Conservation (phyloP, 768 basidiomycete genomes). For the Dendrothele bispora region DNA sequence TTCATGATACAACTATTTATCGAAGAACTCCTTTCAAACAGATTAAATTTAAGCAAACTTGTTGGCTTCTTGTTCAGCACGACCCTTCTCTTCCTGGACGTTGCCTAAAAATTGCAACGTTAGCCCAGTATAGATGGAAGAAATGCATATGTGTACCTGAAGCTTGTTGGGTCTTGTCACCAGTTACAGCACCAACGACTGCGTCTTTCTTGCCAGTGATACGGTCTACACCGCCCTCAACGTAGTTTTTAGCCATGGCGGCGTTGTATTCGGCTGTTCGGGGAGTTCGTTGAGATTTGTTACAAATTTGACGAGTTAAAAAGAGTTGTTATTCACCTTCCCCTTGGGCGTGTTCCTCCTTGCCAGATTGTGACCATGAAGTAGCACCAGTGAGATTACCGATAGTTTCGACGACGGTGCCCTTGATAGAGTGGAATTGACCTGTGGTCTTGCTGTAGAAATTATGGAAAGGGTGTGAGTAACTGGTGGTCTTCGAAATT, state of each 20-base stretch:
- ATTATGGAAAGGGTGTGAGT: neutral
- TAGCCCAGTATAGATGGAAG: neutral
- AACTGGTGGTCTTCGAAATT: too few species aligned
- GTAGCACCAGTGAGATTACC: slow-evolving; percentile 29
- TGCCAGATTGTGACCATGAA: slow-evolving; percentile 27
- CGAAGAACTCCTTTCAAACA: too few species aligned
- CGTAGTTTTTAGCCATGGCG: slow-evolving; percentile 50
- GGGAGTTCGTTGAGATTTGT: too few species aligned
- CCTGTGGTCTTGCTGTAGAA: neutral
- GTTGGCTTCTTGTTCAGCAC: slow-evolving; percentile 54
- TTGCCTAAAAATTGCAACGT: slow-evolving; percentile 42
- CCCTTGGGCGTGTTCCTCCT: slow-evolving; percentile 31
- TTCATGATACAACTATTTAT: too few species aligned
- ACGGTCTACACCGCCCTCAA: slow-evolving; percentile 46
- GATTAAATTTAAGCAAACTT: slow-evolving; percentile 28
- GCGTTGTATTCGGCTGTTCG: slow-evolving; percentile 1
- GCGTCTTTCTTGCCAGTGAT: slow-evolving; percentile 51
- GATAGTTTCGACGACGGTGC: slow-evolving; percentile 17
- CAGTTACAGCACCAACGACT: slow-evolving; percentile 51
- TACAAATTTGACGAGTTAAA: too few species aligned
- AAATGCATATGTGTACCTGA: slow-evolving; percentile 35
- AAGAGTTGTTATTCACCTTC: too few species aligned
- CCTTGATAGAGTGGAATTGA: slow-evolving; percentile 12
- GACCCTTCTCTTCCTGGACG: slow-evolving; percentile 51
- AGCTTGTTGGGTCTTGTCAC: slow-evolving; percentile 49